Conservation (phyloP, 176 grass and related monocot genomes). For the Avena atlantica region DNA sequence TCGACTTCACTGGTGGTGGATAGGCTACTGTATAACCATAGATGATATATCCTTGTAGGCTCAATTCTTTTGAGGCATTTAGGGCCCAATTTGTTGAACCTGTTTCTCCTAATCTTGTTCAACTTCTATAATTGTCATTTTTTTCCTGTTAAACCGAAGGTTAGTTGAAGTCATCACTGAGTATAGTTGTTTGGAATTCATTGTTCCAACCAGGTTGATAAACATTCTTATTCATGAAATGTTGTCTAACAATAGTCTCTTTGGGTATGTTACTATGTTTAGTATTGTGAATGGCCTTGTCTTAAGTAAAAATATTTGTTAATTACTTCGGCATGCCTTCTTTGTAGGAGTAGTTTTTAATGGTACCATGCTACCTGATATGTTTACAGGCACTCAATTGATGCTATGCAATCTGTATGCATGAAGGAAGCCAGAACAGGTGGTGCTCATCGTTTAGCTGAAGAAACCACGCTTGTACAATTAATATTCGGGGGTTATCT, state of each 20-base stretch:
- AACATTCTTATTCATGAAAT: neutral
- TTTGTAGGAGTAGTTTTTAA: slow-evolving; percentile 22
- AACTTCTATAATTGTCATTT: slow-evolving; percentile 20
- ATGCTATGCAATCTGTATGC: slow-evolving; percentile 91
- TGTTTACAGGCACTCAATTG: slow-evolving; percentile 85
- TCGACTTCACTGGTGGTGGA: neutral
- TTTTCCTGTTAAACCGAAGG: slow-evolving; percentile 18
- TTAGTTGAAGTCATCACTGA: slow-evolving; percentile 3
- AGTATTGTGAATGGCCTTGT: slow-evolving; percentile 5
- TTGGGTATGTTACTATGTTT: slow-evolving; percentile 5
- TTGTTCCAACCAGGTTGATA: slow-evolving; percentile 9
- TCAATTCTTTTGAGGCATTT: slow-evolving; percentile 15
- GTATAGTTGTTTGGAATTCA: slow-evolving; percentile 29
- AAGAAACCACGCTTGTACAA: slow-evolving; percentile 92
- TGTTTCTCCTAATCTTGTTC: slow-evolving; percentile 23
- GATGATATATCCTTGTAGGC: neutral
- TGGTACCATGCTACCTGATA: slow-evolving; percentile 27
- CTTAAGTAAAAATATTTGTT: slow-evolving; percentile 6
- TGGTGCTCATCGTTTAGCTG: slow-evolving; percentile 45
- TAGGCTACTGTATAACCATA: slow-evolving; percentile 13
- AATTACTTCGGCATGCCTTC: slow-evolving; percentile 21
- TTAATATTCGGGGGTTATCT: slow-evolving; percentile 97
- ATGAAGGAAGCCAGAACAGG: slow-evolving; percentile 71
- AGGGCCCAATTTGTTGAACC: too few relatives aligned
- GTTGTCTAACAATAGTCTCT: slow-evolving; percentile 4